phyloP scores from a whole-genome alignment of 768 basidiomycete species.

The Mycena leptocephala region DNA sequence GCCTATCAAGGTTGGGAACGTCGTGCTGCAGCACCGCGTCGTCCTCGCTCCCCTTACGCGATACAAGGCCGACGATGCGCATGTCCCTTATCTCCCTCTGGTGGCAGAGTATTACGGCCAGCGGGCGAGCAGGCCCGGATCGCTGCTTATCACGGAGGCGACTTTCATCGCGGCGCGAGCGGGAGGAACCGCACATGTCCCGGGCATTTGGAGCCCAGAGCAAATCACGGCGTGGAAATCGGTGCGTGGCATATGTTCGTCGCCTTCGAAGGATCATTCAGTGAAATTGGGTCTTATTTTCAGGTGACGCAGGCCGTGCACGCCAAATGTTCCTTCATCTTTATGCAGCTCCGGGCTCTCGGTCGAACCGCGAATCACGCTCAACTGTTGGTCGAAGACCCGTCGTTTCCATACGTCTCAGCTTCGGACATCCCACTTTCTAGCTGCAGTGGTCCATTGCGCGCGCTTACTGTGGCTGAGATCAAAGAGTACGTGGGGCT shows the following conservation, averaged over 20 bases:
- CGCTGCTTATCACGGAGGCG: conserved; percentile 59
- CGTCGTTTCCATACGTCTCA: conserved; percentile 39
- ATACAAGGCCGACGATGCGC: conserved; percentile 35
- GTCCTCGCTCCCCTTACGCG: not conserved
- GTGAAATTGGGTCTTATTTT: not conserved
- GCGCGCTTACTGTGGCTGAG: conserved; percentile 41
- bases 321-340: conserved; percentile 61
- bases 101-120: conserved; percentile 48
- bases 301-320: conserved; percentile 65
- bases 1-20: not conserved
- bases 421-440: conserved; percentile 39
- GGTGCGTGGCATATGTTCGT: conserved; percentile 32
- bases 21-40: not conserved
- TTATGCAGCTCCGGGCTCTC: conserved; percentile 57
- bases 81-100: conserved; percentile 42
- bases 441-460: conserved; percentile 26
- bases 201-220: not conserved
- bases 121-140: conserved; percentile 48
- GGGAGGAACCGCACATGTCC: conserved; percentile 56
- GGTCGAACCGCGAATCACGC: conserved; percentile 33
- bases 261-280: no score
- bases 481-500: conserved; percentile 55
- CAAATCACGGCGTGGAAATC: conserved; percentile 63
- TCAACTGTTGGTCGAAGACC: conserved; percentile 46
- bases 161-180: conserved; percentile 51